A percentile compares a stretch with the other conserved stretches of the same genome.
phyloP scores from a whole-genome alignment of 371 early-diverging fungal genomes.

The Coemansia linderi region DNA sequence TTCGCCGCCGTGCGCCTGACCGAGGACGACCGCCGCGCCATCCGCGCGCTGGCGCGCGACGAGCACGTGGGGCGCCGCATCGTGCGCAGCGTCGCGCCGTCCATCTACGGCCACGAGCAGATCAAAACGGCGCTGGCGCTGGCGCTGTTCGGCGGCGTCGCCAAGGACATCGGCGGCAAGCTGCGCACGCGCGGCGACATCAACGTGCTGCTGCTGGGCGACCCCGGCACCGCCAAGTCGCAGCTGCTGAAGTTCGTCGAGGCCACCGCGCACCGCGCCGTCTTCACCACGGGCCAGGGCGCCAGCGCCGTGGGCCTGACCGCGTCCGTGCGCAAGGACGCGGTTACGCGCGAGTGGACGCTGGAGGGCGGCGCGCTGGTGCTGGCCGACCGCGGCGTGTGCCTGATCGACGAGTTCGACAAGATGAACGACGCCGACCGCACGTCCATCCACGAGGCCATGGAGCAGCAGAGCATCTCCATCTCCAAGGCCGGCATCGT shows the following conservation, averaged over 20 bases:
- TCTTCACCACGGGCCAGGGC: conserved; percentile 99
- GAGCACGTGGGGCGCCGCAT: conserved; percentile 83
- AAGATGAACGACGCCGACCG: conserved; percentile 99
- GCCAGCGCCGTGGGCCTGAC: conserved; percentile 99
- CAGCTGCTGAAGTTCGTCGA: conserved; percentile 99
- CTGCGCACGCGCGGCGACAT: conserved; percentile 98
- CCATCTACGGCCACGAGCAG: conserved; percentile 98
- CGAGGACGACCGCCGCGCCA: conserved; percentile 89
- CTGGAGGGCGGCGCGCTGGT: conserved; percentile 99
- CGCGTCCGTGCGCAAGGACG: conserved; percentile 96
- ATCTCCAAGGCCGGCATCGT: conserved; percentile 99
- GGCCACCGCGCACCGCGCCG: conserved; percentile 93
- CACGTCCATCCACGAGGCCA: conserved; percentile 99
- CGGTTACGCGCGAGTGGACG: conserved; percentile 97
- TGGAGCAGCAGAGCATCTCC: conserved; percentile 99
- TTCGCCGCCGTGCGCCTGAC: conserved; percentile 82
- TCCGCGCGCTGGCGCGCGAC: conserved; percentile 79
- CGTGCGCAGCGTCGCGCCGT: conserved; percentile 96
- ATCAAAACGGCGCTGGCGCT: conserved; percentile 96
- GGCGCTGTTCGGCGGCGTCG: conserved; percentile 96
- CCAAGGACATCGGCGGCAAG: conserved; percentile 91
- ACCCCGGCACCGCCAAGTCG: conserved; percentile 99
- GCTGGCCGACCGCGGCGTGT: conserved; percentile 97
- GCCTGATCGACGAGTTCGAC: conserved; percentile 99
- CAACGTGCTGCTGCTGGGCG: conserved; percentile 98